Percentiles rank a stretch among this genome's conserved stretches.
Conservation (phyloP, 192 early-diverging fungal species). For the Entophlyctis helioformis region DNA sequence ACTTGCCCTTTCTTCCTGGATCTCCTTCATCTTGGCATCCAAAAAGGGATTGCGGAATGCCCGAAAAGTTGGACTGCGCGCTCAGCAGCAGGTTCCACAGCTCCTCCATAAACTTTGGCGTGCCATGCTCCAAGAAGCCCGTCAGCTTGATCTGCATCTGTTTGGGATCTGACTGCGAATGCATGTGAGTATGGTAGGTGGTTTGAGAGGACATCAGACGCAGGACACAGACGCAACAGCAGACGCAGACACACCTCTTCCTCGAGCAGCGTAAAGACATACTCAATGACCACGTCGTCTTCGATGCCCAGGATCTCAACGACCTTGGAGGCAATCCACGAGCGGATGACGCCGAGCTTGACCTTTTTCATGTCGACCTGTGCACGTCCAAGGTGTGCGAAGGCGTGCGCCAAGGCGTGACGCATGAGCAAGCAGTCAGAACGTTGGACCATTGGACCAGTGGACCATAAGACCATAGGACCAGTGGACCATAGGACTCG, state of each 20-base stretch:
- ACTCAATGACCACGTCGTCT: conserved; percentile 87
- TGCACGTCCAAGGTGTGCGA: conserved; percentile 5
- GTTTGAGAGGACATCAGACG: neutral
- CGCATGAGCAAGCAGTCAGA: no score
- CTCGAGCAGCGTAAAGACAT: conserved; percentile 72
- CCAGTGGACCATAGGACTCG: no score
- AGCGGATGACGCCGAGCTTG: conserved; percentile 72
- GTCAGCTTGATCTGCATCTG: conserved; percentile 91
- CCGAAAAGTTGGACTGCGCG: conserved; percentile 67
- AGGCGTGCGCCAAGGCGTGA: neutral
- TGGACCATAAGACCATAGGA: no score
- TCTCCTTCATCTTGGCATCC: conserved; percentile 75
- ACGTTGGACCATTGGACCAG: no score
- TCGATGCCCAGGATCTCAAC: conserved; percentile 75
- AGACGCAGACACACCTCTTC: conserved; percentile 34
- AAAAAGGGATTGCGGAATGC: conserved; percentile 80
- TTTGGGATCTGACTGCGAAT: conserved; percentile 56
- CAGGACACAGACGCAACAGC: neutral
- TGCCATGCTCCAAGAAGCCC: conserved; percentile 79
- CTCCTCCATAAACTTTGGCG: conserved; percentile 68
- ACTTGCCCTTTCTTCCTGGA: conserved; percentile 16
- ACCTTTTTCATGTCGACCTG: conserved; percentile 84
- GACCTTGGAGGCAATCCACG: conserved; percentile 72
- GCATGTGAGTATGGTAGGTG: neutral
- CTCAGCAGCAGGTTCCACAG: conserved; percentile 84